Base-by-base conservation (phyloP, 1,139 yeast species). In the Geotrichum histeridarum region DNA sequence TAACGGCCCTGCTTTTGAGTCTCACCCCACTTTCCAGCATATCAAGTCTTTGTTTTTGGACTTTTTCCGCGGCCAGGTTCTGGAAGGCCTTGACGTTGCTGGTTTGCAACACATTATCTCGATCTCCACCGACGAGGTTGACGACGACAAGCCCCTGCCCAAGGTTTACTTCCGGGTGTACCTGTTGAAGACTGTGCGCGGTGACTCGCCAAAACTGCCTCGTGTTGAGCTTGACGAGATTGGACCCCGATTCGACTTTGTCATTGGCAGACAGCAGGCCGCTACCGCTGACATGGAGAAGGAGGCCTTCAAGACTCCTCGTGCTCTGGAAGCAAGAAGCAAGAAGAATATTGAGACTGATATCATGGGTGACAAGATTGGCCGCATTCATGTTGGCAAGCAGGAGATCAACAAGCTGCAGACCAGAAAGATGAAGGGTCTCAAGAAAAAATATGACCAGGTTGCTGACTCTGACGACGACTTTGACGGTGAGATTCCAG, bases 401-500 rank as follows among this genome's bases (percentile, higher is more conserved):
- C 99, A 93, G 77, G 98, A 93, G 70, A 77, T 94, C 70, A 78
- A 81, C 68, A 85, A 84, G 70, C 74, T 93, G 69, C 99, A 93
- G 74, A 91, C 99, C 11, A 83, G 99, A 75, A 93, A 93, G 82
- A 88, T 93, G 96, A 94, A 94, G 79, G 99, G 99, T 69, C 79
- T 93, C 68, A 94, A 94, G 76, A 77, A 89, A 56, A 83, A 79
- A 70, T 90, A 77, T 63, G 96, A 89, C 67, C 96, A 89, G 71
- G 73, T 69, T 14, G 74, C 70, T n/a, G 85, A 77, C 42, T 85
- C 79, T 31, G 81, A 75, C 53, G 67, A 61, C 11, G 70, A 59
- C 11, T 64, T 54, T 12, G 67, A 61, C 32, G 60, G 46, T 1
- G 64, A 46, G 27, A 51, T 44, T 27, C 37, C 48, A 11, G 56